These are phyloP conservation scores for Epichloe hybrida DNA, from an alignment of 2,329 filamentous ascomycete species.

Conservation along the genomic window DNA sequence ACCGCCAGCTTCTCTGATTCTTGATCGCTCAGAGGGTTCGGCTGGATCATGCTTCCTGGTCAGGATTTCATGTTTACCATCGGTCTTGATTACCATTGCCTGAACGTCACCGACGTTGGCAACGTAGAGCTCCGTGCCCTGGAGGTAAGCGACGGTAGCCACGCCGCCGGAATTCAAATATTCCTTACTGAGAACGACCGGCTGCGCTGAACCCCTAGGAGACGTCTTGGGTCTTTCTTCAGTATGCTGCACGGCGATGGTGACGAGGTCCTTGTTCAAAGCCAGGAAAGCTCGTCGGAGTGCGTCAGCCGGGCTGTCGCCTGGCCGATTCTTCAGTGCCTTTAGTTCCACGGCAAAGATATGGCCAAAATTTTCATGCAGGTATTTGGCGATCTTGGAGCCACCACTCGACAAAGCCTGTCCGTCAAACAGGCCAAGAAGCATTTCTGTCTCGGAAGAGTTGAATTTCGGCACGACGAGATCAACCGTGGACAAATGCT, in stretches of 20 bases:
- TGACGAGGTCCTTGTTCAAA: slow-evolving; percentile 88
- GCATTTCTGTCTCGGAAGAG: slow-evolving; percentile 75
- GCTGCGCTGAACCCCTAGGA: slow-evolving; percentile 57
- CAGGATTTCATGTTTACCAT: slow-evolving; percentile 69
- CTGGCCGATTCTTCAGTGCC: slow-evolving; percentile 47
- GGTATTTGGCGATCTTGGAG: slow-evolving; percentile 88
- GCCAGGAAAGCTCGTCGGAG: slow-evolving; percentile 74
- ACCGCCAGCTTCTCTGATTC: slow-evolving; percentile 87
- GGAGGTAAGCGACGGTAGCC: slow-evolving; percentile 81
- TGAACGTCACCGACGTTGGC: slow-evolving; percentile 94
- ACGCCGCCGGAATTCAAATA: slow-evolving; percentile 84
- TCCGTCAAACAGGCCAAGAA: slow-evolving; percentile 93
- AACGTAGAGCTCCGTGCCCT: slow-evolving; percentile 80
- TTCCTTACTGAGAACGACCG: slow-evolving; percentile 72
- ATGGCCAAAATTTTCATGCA: slow-evolving; percentile 89
- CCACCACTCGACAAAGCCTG: slow-evolving; percentile 79
- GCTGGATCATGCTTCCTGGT: slow-evolving; percentile 91
- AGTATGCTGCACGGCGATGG: slow-evolving; percentile 64
- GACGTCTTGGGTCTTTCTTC: slow-evolving; percentile 56
- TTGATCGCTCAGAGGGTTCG: slow-evolving; percentile 66
- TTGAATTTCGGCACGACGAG: slow-evolving; percentile 89
- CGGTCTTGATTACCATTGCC: slow-evolving; percentile 85
- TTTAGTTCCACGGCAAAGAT: slow-evolving; percentile 76
- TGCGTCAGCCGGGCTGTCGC: slow-evolving; percentile 71
- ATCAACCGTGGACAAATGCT: slow-evolving; percentile 91